phyloP scores from a whole-genome alignment of 2,329 filamentous ascomycete genomes.

The Exophiala spinifera region DNA sequence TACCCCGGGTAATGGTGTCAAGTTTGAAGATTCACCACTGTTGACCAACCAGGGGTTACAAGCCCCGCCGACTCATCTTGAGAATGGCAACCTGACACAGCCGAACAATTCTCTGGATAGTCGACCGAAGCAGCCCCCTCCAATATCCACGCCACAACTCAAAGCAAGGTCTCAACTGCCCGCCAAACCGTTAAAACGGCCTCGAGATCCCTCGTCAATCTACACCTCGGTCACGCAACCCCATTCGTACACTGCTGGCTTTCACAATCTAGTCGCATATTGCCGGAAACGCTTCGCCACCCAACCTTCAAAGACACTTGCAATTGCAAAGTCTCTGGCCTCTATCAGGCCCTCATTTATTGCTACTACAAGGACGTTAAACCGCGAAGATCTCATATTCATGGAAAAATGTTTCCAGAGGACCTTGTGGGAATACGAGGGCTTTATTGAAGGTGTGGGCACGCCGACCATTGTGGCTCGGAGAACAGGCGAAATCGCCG shows the following conservation, averaged over 20 bases:
- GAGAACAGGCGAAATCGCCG: slow-evolving; percentile 89
- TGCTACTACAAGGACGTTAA: slow-evolving; percentile 83
- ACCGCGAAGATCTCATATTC: slow-evolving; percentile 84
- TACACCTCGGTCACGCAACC: slow-evolving; percentile 88
- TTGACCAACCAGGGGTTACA: slow-evolving; percentile 32
- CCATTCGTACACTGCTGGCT: slow-evolving; percentile 85
- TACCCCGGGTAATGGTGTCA: slow-evolving; percentile 43
- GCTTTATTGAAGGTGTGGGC: slow-evolving; percentile 82
- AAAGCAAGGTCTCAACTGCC: slow-evolving; percentile 37
- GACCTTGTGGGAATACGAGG: slow-evolving; percentile 87
- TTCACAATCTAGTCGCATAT: slow-evolving; percentile 81
- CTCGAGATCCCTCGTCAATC: slow-evolving; percentile 74
- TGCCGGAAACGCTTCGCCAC: slow-evolving; percentile 67
- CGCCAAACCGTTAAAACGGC: slow-evolving; percentile 43
- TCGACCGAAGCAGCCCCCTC: slow-evolving; percentile 34
- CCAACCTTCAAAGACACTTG: slow-evolving; percentile 69
- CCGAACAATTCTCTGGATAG: slow-evolving; percentile 30
- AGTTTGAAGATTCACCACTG: slow-evolving; percentile 33
- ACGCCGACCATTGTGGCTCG: slow-evolving; percentile 90
- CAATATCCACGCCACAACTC: slow-evolving; percentile 44
- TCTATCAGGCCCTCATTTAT: slow-evolving; percentile 93
- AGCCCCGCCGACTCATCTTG: slow-evolving; percentile 11
- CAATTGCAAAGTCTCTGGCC: slow-evolving; percentile 82
- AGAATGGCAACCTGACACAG: slow-evolving; percentile 5
- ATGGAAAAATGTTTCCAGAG: slow-evolving; percentile 98